Evolutionary conservation across 2,329 filamentous ascomycete species (phyloP).

Genomic region (Lasiodiplodia citricola): DNA sequence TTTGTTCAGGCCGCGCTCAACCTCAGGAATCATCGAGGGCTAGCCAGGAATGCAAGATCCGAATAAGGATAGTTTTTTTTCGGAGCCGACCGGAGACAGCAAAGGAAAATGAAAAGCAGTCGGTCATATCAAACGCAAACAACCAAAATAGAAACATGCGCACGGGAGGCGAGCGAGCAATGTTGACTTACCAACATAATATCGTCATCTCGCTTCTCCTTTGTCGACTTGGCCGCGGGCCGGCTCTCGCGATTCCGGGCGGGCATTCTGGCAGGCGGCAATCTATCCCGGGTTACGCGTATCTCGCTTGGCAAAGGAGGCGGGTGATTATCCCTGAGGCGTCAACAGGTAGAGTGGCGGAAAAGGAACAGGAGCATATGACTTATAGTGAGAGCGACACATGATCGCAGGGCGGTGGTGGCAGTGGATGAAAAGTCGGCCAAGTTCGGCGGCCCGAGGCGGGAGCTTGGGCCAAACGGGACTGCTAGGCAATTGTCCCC

Average conservation of each 20-base stretch:
- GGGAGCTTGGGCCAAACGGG: background rate
- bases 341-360: background rate
- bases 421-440: conserved; percentile 12
- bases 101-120: background rate
- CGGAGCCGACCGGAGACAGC: background rate
- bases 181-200: conserved; percentile 38
- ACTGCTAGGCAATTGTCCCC: background rate
- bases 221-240: conserved; percentile 26
- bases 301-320: conserved; percentile 21
- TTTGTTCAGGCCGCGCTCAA: background rate
- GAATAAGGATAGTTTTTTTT: background rate
- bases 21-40: background rate
- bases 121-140: background rate
- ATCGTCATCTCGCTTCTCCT: conserved; percentile 37
- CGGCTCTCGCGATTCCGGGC: background rate
- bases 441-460: conserved; percentile 2
- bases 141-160: background rate
- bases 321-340: conserved; percentile 1
- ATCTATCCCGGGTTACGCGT: conserved; percentile 1
- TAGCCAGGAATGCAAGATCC: background rate
- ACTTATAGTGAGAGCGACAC: background rate
- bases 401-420: background rate
- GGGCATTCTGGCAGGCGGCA: conserved; percentile 10
- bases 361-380: background rate
- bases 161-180: background rate